Percentiles rank a stretch among this genome's conserved stretches.
Conservation (phyloP, 2,329 filamentous ascomycete genomes). For the Colletotrichum tropicale region DNA sequence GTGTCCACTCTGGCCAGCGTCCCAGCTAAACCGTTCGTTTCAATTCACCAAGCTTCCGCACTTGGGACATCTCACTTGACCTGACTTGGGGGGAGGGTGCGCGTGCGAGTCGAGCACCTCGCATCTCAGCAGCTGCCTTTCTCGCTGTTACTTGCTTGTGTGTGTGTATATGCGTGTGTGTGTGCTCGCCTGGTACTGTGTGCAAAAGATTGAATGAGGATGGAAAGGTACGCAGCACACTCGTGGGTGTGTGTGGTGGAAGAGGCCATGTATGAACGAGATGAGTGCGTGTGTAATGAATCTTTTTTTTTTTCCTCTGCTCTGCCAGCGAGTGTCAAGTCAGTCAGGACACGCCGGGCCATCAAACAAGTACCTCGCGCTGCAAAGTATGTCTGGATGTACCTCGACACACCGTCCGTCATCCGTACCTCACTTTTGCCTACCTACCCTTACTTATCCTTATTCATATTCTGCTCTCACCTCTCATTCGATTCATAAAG, state of each 20-base stretch:
- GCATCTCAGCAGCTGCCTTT: neutral
- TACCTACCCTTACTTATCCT: neutral
- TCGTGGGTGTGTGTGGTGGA: neutral
- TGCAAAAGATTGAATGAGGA: neutral
- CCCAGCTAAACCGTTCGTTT: slow-evolving; percentile 21
- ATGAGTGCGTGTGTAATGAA: neutral
- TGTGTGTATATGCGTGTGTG: neutral
- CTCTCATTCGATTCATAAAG: neutral
- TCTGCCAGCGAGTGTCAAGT: neutral
- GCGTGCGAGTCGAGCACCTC: neutral
- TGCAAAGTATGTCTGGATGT: neutral
- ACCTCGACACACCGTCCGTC: neutral
- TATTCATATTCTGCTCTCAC: neutral
- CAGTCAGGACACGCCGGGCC: neutral
- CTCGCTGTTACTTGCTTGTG: neutral
- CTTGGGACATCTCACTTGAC: slow-evolving; percentile 17
- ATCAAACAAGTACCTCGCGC: neutral
- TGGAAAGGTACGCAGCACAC: neutral
- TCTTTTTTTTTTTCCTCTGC: neutral
- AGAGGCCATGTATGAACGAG: neutral
- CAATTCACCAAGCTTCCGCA: slow-evolving; percentile 19
- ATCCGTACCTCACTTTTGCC: neutral
- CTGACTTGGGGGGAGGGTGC: slow-evolving; percentile 20
- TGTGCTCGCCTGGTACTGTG: neutral
- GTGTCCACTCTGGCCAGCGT: neutral